Evolutionary conservation across 768 basidiomycete genomes (phyloP).

Genomic region (Termitomyces sp.): DNA sequence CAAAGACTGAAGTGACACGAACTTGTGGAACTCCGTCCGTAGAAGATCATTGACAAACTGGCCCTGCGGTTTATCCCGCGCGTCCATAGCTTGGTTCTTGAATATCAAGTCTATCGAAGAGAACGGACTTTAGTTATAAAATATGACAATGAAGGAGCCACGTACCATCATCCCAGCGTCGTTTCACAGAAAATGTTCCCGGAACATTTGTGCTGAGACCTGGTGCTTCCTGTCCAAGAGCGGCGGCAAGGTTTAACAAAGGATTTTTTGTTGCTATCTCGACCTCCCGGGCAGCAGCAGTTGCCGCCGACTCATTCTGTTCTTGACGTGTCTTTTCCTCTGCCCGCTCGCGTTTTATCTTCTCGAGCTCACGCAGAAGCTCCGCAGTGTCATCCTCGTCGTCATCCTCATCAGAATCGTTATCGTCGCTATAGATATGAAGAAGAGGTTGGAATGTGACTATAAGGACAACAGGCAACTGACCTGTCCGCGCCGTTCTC

Average conservation of each 20-base stretch:
- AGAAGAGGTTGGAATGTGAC: neutral
- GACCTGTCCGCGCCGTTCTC: constrained; percentile 42
- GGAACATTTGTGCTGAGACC: constrained; percentile 72
- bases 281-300: constrained; percentile 63
- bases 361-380: constrained; percentile 93
- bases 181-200: constrained; percentile 87
- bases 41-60: constrained; percentile 95
- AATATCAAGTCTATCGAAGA: constrained; percentile 51
- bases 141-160: neutral
- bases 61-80: constrained; percentile 58
- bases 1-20: constrained; percentile 23
- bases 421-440: constrained; percentile 40
- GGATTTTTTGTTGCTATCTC: constrained; percentile 89
- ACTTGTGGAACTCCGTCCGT: constrained; percentile 93
- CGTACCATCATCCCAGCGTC: constrained; percentile 93
- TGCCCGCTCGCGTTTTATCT: constrained; percentile 94
- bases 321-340: constrained; percentile 88
- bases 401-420: constrained; percentile 46
- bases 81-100: constrained; percentile 91
- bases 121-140: neutral
- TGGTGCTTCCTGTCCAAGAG: constrained; percentile 71
- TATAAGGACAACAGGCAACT: neutral
- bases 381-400: constrained; percentile 94
- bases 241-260: constrained; percentile 85
- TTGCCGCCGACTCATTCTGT: constrained; percentile 61